Percentiles rank a stretch among this genome's conserved stretches.
phyloP scores from a whole-genome alignment of 2,329 filamentous ascomycete species.

The Cephalotrichum gorgonifer region DNA sequence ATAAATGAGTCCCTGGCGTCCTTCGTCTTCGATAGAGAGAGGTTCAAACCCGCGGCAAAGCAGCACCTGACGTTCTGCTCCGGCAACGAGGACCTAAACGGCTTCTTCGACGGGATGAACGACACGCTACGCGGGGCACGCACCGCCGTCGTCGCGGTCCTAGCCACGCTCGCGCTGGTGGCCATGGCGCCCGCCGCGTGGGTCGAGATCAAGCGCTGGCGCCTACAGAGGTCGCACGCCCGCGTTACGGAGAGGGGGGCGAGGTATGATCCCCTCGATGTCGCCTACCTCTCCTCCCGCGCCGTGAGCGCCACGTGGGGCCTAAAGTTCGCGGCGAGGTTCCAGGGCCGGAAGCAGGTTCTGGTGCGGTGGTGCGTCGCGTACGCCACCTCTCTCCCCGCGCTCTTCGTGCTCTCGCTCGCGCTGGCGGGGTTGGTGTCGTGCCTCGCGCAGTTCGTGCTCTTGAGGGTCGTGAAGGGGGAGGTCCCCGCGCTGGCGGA shows the following conservation, averaged over 20 bases:
- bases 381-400: constrained; percentile 76
- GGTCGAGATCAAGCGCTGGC: constrained; percentile 69
- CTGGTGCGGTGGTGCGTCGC: constrained; percentile 75
- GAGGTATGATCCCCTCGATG: constrained; percentile 67
- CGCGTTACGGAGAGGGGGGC: constrained; percentile 53
- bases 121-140: constrained; percentile 57
- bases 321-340: constrained; percentile 55
- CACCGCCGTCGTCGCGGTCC: constrained; percentile 65
- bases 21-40: constrained; percentile 67
- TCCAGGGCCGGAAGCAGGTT: constrained; percentile 57
- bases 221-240: constrained; percentile 59
- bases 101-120: constrained; percentile 70
- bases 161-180: constrained; percentile 60
- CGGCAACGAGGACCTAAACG: constrained; percentile 67
- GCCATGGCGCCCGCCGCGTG: constrained; percentile 72
- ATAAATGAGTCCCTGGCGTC: constrained; percentile 61
- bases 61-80: constrained; percentile 80
- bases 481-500: constrained; percentile 65
- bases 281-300: constrained; percentile 77
- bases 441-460: constrained; percentile 70
- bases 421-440: constrained; percentile 73
- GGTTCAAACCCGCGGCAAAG: constrained; percentile 78
- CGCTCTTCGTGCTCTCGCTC: constrained; percentile 77
- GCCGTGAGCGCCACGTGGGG: constrained; percentile 66
- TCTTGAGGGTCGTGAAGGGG: constrained; percentile 64